Base-by-base conservation (phyloP, 768 basidiomycete genomes). In the Neoboletus magnificus region DNA sequence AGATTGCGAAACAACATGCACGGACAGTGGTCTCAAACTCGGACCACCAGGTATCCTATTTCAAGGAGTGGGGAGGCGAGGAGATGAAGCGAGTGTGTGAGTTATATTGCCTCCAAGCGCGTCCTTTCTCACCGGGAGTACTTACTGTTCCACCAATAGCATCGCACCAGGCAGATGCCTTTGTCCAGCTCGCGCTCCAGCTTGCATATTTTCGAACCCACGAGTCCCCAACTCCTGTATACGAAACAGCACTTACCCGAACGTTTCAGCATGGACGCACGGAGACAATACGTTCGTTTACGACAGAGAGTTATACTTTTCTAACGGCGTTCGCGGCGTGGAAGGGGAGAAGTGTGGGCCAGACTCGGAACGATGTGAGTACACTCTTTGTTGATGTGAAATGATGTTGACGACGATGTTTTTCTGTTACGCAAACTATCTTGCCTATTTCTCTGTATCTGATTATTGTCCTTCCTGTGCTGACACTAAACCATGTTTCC, bases 181-280 rank as follows among this genome's bases (percentile, higher is more conserved):
- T 83, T 72, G 81, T 96, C 47, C 95, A 98, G 68, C 89, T 96
- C 81, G 90, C 85, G 0, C 77, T 97, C 20, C 95, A 98, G 67
- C 80, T 97, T 11, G 94, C 93, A 4, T 97, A 89, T 86, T 91
- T 89, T 74, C 82, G 81, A 67, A 83, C 85, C 22, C 88, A 85
- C 44, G 84, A 83, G 12, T 73, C 77, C 55, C 87, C 91, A 63
- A 91, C 91, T 4, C 91, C 95, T 2, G 93, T 91, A 8, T 97
- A 98, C 68, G 95, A 98, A 72, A 97, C 94, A 0, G 91, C 87
- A 0, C 79, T 95, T 32, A 96, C 95, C 2, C 82, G 93, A 25
- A 80, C 89, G 70, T 95, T 95, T 74, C 76, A 86, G 56, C 84
- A 86, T 58, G 95, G 93, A 16, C 82, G 95, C 18, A 97, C 94